Conservation (phyloP, 2,329 filamentous ascomycete genomes). For the Aulographum hederae region DNA sequence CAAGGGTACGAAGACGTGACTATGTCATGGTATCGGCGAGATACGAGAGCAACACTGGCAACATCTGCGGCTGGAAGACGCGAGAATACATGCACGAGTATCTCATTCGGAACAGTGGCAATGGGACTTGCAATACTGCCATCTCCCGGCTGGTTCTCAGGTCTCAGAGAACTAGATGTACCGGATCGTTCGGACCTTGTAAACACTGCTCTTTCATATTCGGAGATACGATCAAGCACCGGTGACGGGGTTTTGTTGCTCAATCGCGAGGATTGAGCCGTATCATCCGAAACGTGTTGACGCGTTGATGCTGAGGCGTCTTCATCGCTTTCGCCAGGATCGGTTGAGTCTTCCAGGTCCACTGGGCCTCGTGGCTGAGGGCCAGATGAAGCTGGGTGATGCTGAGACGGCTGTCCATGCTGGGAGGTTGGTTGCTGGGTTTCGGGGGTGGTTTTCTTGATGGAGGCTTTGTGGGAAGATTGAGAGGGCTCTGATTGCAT, state of each 20-base stretch:
- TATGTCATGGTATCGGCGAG: conserved; percentile 67
- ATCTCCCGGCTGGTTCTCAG: conserved; percentile 54
- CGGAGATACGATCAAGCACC: conserved; percentile 31
- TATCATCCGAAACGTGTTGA: conserved; percentile 6
- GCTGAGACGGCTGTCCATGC: conserved; percentile 36
- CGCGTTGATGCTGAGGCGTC: conserved; percentile 8
- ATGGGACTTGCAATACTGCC: conserved; percentile 24
- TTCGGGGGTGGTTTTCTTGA: conserved; percentile 19
- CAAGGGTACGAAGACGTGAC: conserved; percentile 87
- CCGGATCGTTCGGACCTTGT: conserved; percentile 27
- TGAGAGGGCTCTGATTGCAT: conserved; percentile 44
- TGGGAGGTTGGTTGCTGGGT: conserved; percentile 25
- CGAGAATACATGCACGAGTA: conserved; percentile 78
- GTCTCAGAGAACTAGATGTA: neutral
- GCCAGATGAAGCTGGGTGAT: conserved; percentile 26
- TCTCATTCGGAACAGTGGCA: conserved; percentile 38
- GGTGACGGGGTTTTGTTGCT: conserved; percentile 20
- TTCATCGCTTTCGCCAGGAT: conserved; percentile 8
- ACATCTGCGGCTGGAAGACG: conserved; percentile 77
- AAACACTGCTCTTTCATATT: conserved; percentile 35
- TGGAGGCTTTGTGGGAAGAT: conserved; percentile 26
- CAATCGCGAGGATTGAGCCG: conserved; percentile 12
- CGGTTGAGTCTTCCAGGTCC: conserved; percentile 5
- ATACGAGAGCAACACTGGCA: conserved; percentile 67
- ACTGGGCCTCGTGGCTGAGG: conserved; percentile 18